Base-by-base conservation (phyloP, 1,284 basidiomycete genomes). In the Albatrellus sp. region DNA sequence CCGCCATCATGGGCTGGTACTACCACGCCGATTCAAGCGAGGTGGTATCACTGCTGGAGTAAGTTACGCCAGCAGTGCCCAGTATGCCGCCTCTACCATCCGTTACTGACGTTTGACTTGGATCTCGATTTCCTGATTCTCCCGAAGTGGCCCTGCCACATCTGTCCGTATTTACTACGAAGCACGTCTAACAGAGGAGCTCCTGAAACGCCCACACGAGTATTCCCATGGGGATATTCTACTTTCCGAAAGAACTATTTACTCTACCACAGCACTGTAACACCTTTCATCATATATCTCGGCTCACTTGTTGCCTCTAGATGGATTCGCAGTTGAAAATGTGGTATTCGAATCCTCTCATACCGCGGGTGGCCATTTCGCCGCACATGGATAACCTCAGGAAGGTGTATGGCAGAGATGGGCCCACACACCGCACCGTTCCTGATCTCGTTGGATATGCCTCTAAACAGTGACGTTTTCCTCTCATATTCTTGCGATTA, bases 151-250 rank as follows among this genome's bases (percentile, higher is more conserved):
- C 0, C 63, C 67, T 4, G 61, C 62, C 1, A 62, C 63, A 0
- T 60, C 62, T 2, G n/a, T 60, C n/a, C 50, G 65, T 17, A 66
- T 66, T 35, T 68, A 68, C 48, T 63, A 61, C 48, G 65, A 67
- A 51, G 40, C 52, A 10, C 41, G 32, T 1, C 37, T 50, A 10
- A 38, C 42, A 9, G 46, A 30, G 1, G 44, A 46, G 30, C 17
- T 19, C 30, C 38, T 24, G 17, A 16, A 13, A 14, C 8, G 11
- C 19, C 44, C 28, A 17, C 17, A 12, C 30, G 38, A 24, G 19
- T 33, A 32, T 65, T 17, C 61, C 63, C 3, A 41, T 60, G 30
- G 65, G 64, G 0, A 20, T 60, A 2, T 59, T 62, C 9, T 53
- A 46, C 43, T 66, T 65, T 42, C 61, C 61, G 4, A 54, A 56